A percentile compares a stretch with the other conserved stretches of the same genome.
Evolutionary conservation across 352 stramenopile genomes (phyloP).

Genomic region (Phytophthora fragariaefolia): DNA sequence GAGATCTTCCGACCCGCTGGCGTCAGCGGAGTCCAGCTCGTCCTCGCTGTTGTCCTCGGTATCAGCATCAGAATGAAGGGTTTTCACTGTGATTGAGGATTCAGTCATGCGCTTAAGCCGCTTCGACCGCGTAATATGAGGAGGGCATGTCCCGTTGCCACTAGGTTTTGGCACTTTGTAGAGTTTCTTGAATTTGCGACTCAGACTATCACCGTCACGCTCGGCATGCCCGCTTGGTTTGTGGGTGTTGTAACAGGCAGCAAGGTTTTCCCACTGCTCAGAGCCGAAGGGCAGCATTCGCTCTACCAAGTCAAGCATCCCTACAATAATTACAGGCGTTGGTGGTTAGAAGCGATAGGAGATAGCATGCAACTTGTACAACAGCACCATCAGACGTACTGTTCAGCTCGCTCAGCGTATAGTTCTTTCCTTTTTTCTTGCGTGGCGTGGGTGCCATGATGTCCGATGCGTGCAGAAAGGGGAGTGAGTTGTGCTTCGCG

Average conservation of each 20-base stretch:
- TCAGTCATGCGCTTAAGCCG: too few relatives aligned
- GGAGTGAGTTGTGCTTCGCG: background rate
- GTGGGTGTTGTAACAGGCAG: background rate
- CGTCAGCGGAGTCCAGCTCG: too few relatives aligned
- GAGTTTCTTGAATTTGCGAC: background rate
- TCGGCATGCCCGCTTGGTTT: background rate
- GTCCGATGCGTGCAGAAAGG: background rate
- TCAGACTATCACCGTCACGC: background rate
- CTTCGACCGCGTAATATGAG: too few relatives aligned
- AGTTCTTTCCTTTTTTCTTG: background rate
- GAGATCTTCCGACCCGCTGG: too few relatives aligned
- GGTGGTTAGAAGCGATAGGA: background rate
- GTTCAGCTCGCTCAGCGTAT: background rate
- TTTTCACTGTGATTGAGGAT: too few relatives aligned
- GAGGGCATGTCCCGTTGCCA: background rate
- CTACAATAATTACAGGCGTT: background rate
- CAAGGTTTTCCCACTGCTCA: background rate
- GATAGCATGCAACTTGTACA: background rate
- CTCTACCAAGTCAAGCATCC: background rate
- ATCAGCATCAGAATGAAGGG: too few relatives aligned
- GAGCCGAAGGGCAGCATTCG: background rate
- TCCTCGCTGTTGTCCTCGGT: too few relatives aligned
- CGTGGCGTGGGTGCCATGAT: background rate
- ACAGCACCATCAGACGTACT: background rate
- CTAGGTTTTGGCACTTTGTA: constrained; percentile 1